These are phyloP conservation scores for Candida ascalaphidarum DNA, from an alignment of 805 yeast species.

Conservation along the genomic window DNA sequence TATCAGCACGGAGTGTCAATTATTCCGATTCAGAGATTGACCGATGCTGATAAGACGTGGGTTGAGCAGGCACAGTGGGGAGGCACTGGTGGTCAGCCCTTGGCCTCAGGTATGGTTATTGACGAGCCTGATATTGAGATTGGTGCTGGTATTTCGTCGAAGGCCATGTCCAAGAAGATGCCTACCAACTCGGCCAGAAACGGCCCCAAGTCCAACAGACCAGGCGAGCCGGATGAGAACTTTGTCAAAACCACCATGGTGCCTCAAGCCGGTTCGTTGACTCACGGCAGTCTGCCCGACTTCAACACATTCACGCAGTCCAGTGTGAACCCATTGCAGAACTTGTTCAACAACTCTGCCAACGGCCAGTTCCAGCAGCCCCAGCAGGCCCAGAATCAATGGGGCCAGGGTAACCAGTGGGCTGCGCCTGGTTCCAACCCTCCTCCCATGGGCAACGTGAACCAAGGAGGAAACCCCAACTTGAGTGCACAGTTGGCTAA, in stretches of 20 bases:
- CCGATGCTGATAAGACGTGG: conserved; percentile 94
- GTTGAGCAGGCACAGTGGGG: conserved; percentile 90
- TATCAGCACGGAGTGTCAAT: conserved; percentile 85
- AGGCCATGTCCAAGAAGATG: conserved; percentile 86
- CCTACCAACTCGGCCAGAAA: conserved; percentile 82
- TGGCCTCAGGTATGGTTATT: conserved; percentile 70
- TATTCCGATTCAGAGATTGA: conserved; percentile 78
- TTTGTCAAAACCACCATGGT: conserved; percentile 26
- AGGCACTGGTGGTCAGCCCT: conserved; percentile 85
- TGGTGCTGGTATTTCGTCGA: conserved; percentile 88
- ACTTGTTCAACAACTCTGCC: conserved; percentile 28
- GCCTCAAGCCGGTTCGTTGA: conserved; percentile 8
- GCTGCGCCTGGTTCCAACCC: not conserved
- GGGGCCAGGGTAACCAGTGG: conserved; percentile 1
- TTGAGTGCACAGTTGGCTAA: conserved; percentile 31
- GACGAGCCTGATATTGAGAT: conserved; percentile 98
- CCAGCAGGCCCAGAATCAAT: conserved; percentile 5
- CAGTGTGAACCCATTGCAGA: conserved; percentile 38
- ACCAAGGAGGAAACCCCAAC: conserved; percentile 14
- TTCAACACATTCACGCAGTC: conserved; percentile 25
- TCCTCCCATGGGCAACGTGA: conserved; percentile 5
- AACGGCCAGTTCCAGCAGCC: conserved; percentile 9
- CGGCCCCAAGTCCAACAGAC: conserved; percentile 74
- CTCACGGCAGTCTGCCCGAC: conserved; percentile 30
- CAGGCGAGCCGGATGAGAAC: conserved; percentile 45